Evolutionary conservation across 345 rosid species (phyloP), one percentile per base, ranked within the genome.

Genomic region (Sonneratia alba): DNA sequence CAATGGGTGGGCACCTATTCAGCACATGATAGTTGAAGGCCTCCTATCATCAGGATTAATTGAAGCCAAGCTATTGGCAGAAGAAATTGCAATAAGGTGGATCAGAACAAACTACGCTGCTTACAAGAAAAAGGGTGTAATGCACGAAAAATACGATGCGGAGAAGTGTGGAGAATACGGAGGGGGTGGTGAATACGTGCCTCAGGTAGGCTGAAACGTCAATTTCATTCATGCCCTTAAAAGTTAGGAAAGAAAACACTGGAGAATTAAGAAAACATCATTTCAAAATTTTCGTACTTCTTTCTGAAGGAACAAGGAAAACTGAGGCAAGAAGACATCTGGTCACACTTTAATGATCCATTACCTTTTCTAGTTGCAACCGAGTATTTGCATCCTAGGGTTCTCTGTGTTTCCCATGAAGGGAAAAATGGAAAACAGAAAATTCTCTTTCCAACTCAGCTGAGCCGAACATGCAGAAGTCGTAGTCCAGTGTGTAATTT

Each of bases 1-100:
- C 18, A 95, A 90, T 37, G 98, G 98, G 57, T 95, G 98, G 99
- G 87, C 98, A 1, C 97, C 99, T 7, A 80, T 87, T 38, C 97
- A 95, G 63, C 98, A 84, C 77, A 74, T 77, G 85, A 87, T 92
- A 64, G 89, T 88, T 48, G 93, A 88, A 77, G 97, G 97, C 37
- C 80, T 94, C 7, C 77, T 78, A 16, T 83, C 81, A 74, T 90
- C 98, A 0, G 76, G 73, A 70, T 72, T 79, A 66, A 49, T 69
- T 18, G 85, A 88, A 71, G 96, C 96, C 57, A 85, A 75, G 69
- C 68, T 81, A 53, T 49, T 92, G 74, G 98, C 97, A 40, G 81
- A 90, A 78, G 89, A 91, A 16, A 90, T 94, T 65, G 89, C 88
- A 12, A 48, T 79, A 47, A 83, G 90, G 69, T 94, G 97, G 97